Evolutionary conservation across 169 alveolate genomes (phyloP).

Genomic region (Cyclospora cayetanensis): DNA sequence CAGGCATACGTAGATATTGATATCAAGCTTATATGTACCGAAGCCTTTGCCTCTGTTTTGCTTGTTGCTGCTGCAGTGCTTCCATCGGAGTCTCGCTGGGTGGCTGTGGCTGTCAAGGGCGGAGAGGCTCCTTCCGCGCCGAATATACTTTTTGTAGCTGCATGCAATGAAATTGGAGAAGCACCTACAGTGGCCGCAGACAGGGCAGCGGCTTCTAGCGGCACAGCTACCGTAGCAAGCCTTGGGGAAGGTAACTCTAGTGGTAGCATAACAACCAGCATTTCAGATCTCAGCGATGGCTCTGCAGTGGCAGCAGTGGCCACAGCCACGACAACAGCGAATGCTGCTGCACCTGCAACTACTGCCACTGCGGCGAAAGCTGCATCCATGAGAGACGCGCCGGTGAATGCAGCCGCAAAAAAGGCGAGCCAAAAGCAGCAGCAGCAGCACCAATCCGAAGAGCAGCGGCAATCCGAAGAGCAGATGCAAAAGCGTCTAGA

Average conservation of each 20-base stretch:
- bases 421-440: background rate
- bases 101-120: background rate
- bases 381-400: too few relatives aligned
- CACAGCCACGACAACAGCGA: background rate
- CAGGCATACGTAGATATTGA: too few relatives aligned
- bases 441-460: background rate
- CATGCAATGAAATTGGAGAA: background rate
- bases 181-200: background rate
- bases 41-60: background rate
- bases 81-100: constrained; percentile 2
- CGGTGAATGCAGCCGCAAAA: background rate
- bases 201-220: background rate
- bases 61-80: background rate
- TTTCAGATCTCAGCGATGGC: background rate
- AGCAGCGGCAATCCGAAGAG: background rate
- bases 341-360: background rate
- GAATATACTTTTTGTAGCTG: background rate
- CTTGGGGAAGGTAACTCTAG: background rate
- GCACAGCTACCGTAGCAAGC: background rate
- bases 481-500: background rate
- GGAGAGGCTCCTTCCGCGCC: background rate
- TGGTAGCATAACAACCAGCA: too few relatives aligned
- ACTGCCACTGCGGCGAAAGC: too few relatives aligned
- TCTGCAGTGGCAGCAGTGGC: background rate
- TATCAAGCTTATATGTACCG: too few relatives aligned